Base-by-base conservation (phyloP, 1,284 basidiomycete genomes). In the Agaricales sp. region DNA sequence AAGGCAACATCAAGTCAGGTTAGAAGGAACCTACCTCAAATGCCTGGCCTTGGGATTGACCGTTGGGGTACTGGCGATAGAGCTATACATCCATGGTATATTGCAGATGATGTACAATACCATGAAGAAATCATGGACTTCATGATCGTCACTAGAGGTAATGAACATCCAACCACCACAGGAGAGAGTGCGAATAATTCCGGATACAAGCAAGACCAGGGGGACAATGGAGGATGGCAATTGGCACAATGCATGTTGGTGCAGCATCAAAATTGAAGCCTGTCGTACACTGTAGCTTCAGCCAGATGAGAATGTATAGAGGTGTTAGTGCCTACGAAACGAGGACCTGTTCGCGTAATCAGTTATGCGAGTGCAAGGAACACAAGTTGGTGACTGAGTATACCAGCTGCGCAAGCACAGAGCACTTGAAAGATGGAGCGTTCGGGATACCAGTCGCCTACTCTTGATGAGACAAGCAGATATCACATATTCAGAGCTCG, bases 91-190 rank as follows among this genome's bases (percentile, higher is more conserved):
- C 92, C 92, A 97, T 1, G 89, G 88, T 2, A 89, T 58, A 55
- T 88, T 90, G 59, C 80, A 77, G 2, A 88, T 70, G 53, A 92
- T 84, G 60, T 90, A 93, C 49, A 75, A 61, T 53, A 93, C 84
- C 92, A 97, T 96, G 61, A 85, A 80, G 19, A 93, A 68, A 64
- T 96, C 92, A 65, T 97, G 92, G 14, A 77, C 71, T 59, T 88
- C 82, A 57, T 87, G 86, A 62, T 87, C 76, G 58, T 92, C 89
- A 30, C 66, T 78, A 3, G 84, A 87, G 0, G 93, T 95, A 58
- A 96, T 82, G 59, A 85, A 96, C 43, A 95, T 89, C 92, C 92
- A 97, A 21, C 92, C 92, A 21, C 87, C 91, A 56, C 92, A 96
- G 3, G 80, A 77, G 19, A 96, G 63, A 0, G 92, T 94, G 53